These are phyloP conservation scores for Trichosporon asahii DNA, from an alignment of 1,284 basidiomycete species.

Conservation along the genomic window DNA sequence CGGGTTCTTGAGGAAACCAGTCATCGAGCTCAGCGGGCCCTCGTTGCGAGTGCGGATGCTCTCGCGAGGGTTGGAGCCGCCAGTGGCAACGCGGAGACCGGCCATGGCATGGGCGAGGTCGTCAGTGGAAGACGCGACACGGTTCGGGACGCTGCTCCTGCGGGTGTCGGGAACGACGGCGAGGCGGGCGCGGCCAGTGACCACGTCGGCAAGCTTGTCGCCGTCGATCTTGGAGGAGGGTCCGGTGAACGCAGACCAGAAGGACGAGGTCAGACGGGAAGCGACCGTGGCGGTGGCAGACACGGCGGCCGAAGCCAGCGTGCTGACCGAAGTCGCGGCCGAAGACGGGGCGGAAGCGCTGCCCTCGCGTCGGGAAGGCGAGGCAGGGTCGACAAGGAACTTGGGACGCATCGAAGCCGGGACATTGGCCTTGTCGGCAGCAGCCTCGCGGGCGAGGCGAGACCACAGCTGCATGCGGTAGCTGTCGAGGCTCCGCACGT, in stretches of 20 bases:
- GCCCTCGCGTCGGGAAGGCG: background rate
- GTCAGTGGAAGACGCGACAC: conserved; percentile 19
- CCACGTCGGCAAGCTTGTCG: conserved; percentile 53
- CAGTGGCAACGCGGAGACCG: conserved; percentile 37
- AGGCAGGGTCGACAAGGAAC: conserved; percentile 42
- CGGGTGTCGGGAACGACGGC: conserved; percentile 30
- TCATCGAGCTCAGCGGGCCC: conserved; percentile 32
- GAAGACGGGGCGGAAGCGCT: background rate
- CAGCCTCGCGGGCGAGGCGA: conserved; percentile 62
- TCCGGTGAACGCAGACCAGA: conserved; percentile 52
- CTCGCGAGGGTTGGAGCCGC: conserved; percentile 18
- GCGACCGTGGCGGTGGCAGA: conserved; percentile 48
- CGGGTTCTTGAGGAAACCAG: conserved; percentile 28
- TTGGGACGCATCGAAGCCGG: conserved; percentile 46
- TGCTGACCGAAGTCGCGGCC: conserved; percentile 16
- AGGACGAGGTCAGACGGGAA: conserved; percentile 48
- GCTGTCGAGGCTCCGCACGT: conserved; percentile 74
- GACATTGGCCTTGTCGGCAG: conserved; percentile 42
- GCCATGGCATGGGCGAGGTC: conserved; percentile 33
- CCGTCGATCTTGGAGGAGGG: conserved; percentile 37
- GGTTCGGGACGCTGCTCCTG: background rate
- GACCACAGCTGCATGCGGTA: conserved; percentile 84
- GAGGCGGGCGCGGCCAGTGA: conserved; percentile 50
- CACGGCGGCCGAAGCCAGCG: conserved; percentile 24
- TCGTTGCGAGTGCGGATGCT: conserved; percentile 27